Conservation (phyloP, 2,329 filamentous ascomycete genomes). For the Lecanicillium sp. region DNA sequence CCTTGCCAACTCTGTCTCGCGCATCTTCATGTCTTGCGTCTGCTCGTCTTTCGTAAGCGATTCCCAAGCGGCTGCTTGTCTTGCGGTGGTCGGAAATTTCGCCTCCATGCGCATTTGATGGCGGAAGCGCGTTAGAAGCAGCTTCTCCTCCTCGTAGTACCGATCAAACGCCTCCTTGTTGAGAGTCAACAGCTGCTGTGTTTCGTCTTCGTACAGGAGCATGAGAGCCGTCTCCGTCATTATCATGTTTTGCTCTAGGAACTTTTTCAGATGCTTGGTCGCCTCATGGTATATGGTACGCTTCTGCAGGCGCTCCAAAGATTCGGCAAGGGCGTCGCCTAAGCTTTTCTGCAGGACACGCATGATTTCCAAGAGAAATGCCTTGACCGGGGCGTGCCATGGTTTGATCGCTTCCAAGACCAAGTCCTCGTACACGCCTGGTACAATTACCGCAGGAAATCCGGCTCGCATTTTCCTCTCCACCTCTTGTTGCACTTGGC, state of each 20-base stretch:
- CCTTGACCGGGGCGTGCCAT: constrained; percentile 48
- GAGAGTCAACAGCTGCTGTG: constrained; percentile 48
- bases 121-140: constrained; percentile 37
- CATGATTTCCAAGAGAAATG: constrained; percentile 40
- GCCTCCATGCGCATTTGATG: constrained; percentile 41
- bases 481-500: constrained; percentile 47
- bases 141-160: constrained; percentile 38
- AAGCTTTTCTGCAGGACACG: constrained; percentile 39
- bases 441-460: constrained; percentile 50
- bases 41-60: constrained; percentile 42
- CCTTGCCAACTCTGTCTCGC: constrained; percentile 33
- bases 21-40: constrained; percentile 31
- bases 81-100: constrained; percentile 20
- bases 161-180: constrained; percentile 40
- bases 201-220: constrained; percentile 45
- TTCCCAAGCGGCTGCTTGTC: constrained; percentile 30
- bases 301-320: constrained; percentile 39
- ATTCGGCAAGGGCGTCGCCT: constrained; percentile 34
- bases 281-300: constrained; percentile 43
- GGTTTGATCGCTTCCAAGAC: constrained; percentile 48
- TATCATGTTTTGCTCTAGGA: constrained; percentile 31
- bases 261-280: constrained; percentile 32
- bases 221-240: constrained; percentile 29
- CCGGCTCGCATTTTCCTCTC: constrained; percentile 46
- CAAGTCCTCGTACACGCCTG: constrained; percentile 52